These are phyloP conservation scores for Trypanosoma theileri DNA, from an alignment of 208 protist genomes.

Conservation along the genomic window DNA sequence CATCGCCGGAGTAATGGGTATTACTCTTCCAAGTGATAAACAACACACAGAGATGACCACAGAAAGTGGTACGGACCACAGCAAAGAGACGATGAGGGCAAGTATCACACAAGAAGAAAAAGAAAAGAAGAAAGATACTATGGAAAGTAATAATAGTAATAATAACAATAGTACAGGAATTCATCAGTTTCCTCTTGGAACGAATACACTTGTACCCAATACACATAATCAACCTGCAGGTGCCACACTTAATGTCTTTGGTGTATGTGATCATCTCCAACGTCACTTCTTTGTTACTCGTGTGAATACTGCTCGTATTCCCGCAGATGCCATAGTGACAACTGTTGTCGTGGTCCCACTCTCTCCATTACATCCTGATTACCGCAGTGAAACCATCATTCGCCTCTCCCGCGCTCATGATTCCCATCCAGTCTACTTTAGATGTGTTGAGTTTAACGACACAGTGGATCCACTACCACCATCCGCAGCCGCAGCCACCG, in stretches of 20 bases:
- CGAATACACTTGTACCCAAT: not conserved
- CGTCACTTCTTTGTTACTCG: slow-evolving; percentile 31
- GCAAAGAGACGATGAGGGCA: not conserved
- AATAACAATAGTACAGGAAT: not conserved
- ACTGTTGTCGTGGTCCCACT: slow-evolving; percentile 31
- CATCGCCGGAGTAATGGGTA: slow-evolving; percentile 32
- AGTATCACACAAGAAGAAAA: not conserved
- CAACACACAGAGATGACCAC: too few species aligned
- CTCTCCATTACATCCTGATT: slow-evolving; percentile 21
- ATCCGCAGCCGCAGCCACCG: not conserved
- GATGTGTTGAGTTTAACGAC: slow-evolving; percentile 27
- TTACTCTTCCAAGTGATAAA: not conserved
- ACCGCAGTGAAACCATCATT: slow-evolving; percentile 30
- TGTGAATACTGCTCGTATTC: slow-evolving; percentile 23
- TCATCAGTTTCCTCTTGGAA: too few species aligned
- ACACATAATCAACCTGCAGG: not conserved
- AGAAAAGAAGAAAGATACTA: not conserved
- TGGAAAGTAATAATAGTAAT: not conserved
- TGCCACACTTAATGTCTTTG: not conserved
- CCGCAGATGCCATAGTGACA: slow-evolving; percentile 24
- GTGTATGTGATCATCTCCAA: slow-evolving; percentile 10
- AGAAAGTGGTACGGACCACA: too few species aligned
- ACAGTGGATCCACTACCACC: not conserved
- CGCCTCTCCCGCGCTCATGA: slow-evolving; percentile 18
- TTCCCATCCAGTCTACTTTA: slow-evolving; percentile 28